Evolutionary conservation across 768 basidiomycete genomes (phyloP), one percentile per base, ranked within the genome.

Genomic region (Tephrocybe sp.): DNA sequence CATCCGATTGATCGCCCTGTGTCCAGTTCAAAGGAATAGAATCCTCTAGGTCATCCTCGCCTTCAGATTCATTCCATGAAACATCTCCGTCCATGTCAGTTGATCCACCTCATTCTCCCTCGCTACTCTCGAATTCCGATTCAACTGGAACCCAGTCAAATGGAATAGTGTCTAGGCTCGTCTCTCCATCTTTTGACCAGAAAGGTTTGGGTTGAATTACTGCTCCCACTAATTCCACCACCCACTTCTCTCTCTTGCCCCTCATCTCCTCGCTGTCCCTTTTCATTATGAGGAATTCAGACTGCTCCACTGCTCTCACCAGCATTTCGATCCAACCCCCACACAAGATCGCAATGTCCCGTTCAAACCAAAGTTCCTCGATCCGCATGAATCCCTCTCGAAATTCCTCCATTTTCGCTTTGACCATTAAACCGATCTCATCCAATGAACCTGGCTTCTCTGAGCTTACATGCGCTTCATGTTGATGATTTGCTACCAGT

Each of bases 321-420:
- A 85, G 62, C 13, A 77, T 52, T 55, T 83, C 82, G n/a, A 84
- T 70, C 76, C 78, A 82, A 0, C 84, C 85, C 7, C 82, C 82
- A 51, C 85, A 86, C 7, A 73, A 48, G 2, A 67, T 56, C 0
- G 77, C 63, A 43, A 85, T 65, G 0, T 77, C 71, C 10, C 59
- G 63, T 58, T 76, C 74, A 57, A 75, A 78, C 78, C 78, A 81
- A 11, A 78, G 54, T 64, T 78, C 69, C 60, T 77, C 72, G 49
- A 84, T 57, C 4, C 77, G 63, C 54, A 83, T 72, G 51, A 75
- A 70, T 1, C 64, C 64, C 51, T 83, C 76, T 5, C 79, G 67
- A 55, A 72, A 76, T 35, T 70, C 69, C 44, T 83, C 77, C 76
- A 91, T 83, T 52, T 71, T 78, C 3, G 63, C 55, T 61, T 77